Base-by-base conservation (phyloP, 805 yeast species). In the Ogataea parapolymorpha region DNA sequence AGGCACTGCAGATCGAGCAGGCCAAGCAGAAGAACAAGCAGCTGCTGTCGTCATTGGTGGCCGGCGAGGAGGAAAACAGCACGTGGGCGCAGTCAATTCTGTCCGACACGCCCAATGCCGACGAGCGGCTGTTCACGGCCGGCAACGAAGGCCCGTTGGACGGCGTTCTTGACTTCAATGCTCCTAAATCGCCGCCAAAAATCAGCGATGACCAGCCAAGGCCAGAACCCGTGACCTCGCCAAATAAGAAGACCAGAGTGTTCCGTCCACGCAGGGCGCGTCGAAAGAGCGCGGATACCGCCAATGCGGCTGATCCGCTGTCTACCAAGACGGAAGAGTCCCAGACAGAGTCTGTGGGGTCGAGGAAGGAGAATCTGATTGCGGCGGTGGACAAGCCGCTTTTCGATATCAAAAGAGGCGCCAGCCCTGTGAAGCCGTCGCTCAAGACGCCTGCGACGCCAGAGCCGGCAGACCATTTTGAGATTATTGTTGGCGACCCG, bases 401-500 rank as follows among this genome's bases (percentile, higher is more conserved):
- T 33, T 80, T 77, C 44, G 67, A 75, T 15, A 57, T 77, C 26
- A 64, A 49, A 6, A 42, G 36, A 17, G 18, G 46, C 6, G 18
- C 32, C 6, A 26, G 36, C 2, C 34, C 32, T 2, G n/a, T 33
- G 11, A 30, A 30, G n/a, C 13, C 24, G 8, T 13, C 28, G 17
- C 26, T 29, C 16, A 13, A 16, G 23, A n/a, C 33, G 4, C 26
- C 42, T 12, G 34, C 28, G 25, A 39, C 41, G 5, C 14, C 27
- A 2, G 47, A 44, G 26, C 53, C 55, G 5, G 37, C 48, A 2
- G 68, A 62, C 29, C 60, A 65, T 13, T 72, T 85, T 45, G 79
- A 75, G 4, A 82, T 90, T 26, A 63, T 79, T 2, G 95, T 90
- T 10, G 91, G 91, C 2, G 96, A 90, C 60, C 98, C 98, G 0